phyloP scores from a whole-genome alignment of 768 basidiomycete species.

The Heimioporus sp. region DNA sequence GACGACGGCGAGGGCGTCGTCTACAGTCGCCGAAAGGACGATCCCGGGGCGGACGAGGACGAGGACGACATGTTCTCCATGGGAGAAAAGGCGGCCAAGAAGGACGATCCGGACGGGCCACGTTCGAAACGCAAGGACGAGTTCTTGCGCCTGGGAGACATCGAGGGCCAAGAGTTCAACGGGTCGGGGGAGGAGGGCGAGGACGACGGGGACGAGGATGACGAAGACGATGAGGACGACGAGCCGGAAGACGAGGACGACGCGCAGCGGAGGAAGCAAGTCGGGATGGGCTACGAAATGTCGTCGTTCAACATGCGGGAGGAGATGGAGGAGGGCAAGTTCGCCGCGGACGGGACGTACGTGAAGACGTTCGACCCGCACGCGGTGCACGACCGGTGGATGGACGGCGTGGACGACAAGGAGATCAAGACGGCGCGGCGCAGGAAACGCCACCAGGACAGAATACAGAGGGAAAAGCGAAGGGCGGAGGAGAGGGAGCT shows the following conservation, averaged over 20 bases:
- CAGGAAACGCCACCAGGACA: slow-evolving; percentile 74
- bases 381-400: slow-evolving; percentile 92
- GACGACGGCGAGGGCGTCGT: too few species aligned
- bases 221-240: slow-evolving; percentile 43
- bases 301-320: slow-evolving; percentile 99
- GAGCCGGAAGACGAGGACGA: slow-evolving; percentile 72
- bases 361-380: slow-evolving; percentile 86
- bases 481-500: slow-evolving; percentile 75
- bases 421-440: slow-evolving; percentile 82
- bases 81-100: slow-evolving; percentile 56
- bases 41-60: slow-evolving; percentile 55
- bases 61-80: slow-evolving; percentile 82
- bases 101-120: slow-evolving; percentile 34
- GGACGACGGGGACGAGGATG: slow-evolving; percentile 43
- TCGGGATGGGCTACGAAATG: slow-evolving; percentile 90
- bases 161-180: slow-evolving; percentile 93
- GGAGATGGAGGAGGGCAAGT: slow-evolving; percentile 98
- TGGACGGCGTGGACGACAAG: slow-evolving; percentile 83
- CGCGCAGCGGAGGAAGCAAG: slow-evolving; percentile 69
- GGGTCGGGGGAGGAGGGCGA: slow-evolving; percentile 34
- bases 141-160: slow-evolving; percentile 87
- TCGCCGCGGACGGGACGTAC: slow-evolving; percentile 90
- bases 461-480: slow-evolving; percentile 64
- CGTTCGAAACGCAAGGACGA: slow-evolving; percentile 60
- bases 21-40: slow-evolving; percentile 65